Conservation (phyloP, 495 filamentous ascomycete genomes). For the Penicillium riverlandense region DNA sequence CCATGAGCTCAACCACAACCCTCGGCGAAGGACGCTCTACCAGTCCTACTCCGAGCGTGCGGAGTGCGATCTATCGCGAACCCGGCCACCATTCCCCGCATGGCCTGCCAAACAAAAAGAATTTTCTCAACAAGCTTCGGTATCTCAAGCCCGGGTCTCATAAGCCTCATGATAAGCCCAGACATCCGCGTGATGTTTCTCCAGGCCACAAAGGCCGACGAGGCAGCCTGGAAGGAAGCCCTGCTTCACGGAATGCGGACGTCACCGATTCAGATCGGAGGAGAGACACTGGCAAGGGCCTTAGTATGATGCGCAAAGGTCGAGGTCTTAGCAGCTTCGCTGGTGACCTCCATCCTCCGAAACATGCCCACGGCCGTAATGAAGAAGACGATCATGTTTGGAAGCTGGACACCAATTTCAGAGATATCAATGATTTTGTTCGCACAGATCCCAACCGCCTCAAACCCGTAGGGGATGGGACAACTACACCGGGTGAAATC, state of each 20-base stretch:
- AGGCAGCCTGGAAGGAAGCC: constrained; percentile 33
- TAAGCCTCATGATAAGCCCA: constrained; percentile 18
- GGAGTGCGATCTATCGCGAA: constrained; percentile 43
- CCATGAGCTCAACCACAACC: constrained; percentile 41
- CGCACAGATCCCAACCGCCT: constrained; percentile 18
- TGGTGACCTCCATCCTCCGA: constrained; percentile 10
- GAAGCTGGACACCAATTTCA: constrained; percentile 75
- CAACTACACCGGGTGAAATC: constrained; percentile 36
- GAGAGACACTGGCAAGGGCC: constrained; percentile 31
- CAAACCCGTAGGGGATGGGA: constrained; percentile 12
- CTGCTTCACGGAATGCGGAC: constrained; percentile 16
- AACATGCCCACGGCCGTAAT: constrained; percentile 19
- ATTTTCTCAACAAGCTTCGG: constrained; percentile 59
- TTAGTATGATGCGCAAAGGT: constrained; percentile 33
- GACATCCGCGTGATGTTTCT: constrained; percentile 36
- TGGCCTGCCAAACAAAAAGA: constrained; percentile 52
- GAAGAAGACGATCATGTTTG: constrained; percentile 43
- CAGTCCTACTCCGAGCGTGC: constrained; percentile 68
- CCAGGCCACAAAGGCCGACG: constrained; percentile 35
- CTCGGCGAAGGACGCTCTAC: constrained; percentile 52
- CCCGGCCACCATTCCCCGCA: constrained; percentile 53
- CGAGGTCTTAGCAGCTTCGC: constrained; percentile 53
- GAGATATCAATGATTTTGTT: constrained; percentile 81
- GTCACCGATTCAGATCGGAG: constrained; percentile 37
- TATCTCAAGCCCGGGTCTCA: constrained; percentile 21